These are phyloP conservation scores for Musa balbisiana DNA, from an alignment of 202 grass and related monocot species.

Conservation along the genomic window DNA sequence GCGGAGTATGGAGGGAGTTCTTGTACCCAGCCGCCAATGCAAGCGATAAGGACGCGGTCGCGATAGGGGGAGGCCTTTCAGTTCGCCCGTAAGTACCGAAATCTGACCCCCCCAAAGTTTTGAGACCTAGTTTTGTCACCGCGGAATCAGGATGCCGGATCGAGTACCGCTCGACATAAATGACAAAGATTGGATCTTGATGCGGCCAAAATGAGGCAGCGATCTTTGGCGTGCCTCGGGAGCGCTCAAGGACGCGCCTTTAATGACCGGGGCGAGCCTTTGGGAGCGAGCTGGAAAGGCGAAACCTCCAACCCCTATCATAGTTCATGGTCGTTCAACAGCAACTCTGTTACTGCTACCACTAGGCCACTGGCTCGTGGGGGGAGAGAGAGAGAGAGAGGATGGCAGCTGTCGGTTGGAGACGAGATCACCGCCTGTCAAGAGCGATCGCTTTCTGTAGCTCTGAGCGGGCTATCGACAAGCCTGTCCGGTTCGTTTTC, in stretches of 20 bases:
- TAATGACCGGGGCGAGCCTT: slow-evolving; percentile 31
- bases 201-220: background rate
- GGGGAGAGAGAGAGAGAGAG: background rate
- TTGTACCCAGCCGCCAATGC: background rate
- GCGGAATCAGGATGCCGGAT: background rate
- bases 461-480: slow-evolving; percentile 4
- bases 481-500: slow-evolving; percentile 20
- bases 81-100: too few species aligned
- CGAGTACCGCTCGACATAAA: background rate
- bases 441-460: slow-evolving; percentile 24
- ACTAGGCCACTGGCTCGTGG: background rate
- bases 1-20: too few species aligned
- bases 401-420: slow-evolving; percentile 5
- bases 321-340: background rate
- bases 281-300: slow-evolving; percentile 3
- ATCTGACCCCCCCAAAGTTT: too few species aligned
- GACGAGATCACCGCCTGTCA: slow-evolving; percentile 14
- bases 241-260: slow-evolving; percentile 30
- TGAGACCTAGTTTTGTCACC: background rate
- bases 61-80: too few species aligned
- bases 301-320: background rate
- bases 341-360: background rate
- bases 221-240: slow-evolving; percentile 27
- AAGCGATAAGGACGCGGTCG: background rate
- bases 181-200: slow-evolving; percentile 4